A percentile compares a stretch with the other conserved stretches of the same genome.
These are phyloP conservation scores for Citrus hindsii DNA, from an alignment of 345 rosid species.

Conservation along the genomic window DNA sequence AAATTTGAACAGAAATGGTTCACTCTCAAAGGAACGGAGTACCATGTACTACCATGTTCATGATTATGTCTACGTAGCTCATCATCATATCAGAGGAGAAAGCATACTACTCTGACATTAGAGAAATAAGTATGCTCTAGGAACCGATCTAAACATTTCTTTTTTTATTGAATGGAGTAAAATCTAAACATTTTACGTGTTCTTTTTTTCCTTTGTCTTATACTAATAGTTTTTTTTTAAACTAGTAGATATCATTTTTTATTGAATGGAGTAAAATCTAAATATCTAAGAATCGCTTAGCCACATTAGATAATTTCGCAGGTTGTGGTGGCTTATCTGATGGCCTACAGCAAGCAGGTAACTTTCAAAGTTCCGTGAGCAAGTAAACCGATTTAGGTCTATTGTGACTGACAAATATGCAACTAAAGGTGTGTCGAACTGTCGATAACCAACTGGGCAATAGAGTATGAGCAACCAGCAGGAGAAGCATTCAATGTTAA, in stretches of 20 bases:
- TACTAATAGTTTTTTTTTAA: too few relatives aligned
- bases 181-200: too few relatives aligned
- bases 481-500: too few relatives aligned
- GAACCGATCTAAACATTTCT: background rate
- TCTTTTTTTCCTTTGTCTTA: too few relatives aligned
- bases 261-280: too few relatives aligned
- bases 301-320: conserved; percentile 78
- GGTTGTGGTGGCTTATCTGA: conserved; percentile 87
- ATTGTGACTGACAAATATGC: background rate
- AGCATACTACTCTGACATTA: conserved; percentile 58
- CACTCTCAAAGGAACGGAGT: too few relatives aligned
- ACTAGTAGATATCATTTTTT: too few relatives aligned
- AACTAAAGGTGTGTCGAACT: conserved; percentile 57
- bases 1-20: too few relatives aligned
- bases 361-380: background rate
- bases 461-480: too few relatives aligned
- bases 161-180: too few relatives aligned
- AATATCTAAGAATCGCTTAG: conserved; percentile 32
- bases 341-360: conserved; percentile 66
- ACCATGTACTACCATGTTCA: too few relatives aligned
- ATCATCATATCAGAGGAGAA: conserved; percentile 51
- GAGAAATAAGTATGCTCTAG: conserved; percentile 34
- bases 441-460: conserved; percentile 2
- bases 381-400: background rate
- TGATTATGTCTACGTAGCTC: too few relatives aligned